Evolutionary conservation across 2,329 filamentous ascomycete genomes (phyloP).

Genomic region (Fusarium lateritium): DNA sequence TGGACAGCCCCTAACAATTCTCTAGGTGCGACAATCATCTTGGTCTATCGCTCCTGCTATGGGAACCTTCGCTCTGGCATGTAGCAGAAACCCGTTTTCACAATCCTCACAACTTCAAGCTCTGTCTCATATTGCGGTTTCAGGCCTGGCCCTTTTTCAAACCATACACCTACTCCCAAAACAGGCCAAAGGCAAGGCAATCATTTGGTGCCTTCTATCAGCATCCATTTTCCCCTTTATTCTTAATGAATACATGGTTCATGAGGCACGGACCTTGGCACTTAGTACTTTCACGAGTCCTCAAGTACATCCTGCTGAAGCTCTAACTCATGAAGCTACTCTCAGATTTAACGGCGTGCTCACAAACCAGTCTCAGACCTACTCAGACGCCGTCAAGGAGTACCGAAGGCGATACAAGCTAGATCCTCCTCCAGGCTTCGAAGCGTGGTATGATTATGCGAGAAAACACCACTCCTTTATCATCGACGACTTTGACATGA

Average conservation of each 20-base stretch:
- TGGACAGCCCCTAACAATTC: neutral
- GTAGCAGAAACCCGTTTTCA: constrained; percentile 48
- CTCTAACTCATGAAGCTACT: constrained; percentile 50
- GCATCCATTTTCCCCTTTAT: constrained; percentile 53
- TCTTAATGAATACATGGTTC: constrained; percentile 48
- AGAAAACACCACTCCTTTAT: constrained; percentile 57
- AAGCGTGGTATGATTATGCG: constrained; percentile 62
- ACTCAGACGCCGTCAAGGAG: constrained; percentile 55
- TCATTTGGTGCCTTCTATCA: constrained; percentile 53
- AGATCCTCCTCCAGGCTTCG: constrained; percentile 63
- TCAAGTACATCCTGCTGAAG: constrained; percentile 55
- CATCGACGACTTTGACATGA: constrained; percentile 66
- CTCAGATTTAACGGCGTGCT: constrained; percentile 52
- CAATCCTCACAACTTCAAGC: constrained; percentile 49
- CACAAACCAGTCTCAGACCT: constrained; percentile 56
- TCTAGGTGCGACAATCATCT: constrained; percentile 51
- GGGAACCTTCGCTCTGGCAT: constrained; percentile 53
- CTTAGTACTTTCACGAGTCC: constrained; percentile 6
- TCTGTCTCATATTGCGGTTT: constrained; percentile 47
- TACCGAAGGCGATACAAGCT: constrained; percentile 61
- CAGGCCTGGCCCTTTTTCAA: constrained; percentile 53
- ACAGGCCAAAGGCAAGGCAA: constrained; percentile 43
- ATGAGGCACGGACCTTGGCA: constrained; percentile 20
- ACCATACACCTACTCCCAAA: constrained; percentile 51
- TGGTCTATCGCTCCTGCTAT: constrained; percentile 52